phyloP scores from a whole-genome alignment of 257 asterid species.

The Scutellaria galericulata region DNA sequence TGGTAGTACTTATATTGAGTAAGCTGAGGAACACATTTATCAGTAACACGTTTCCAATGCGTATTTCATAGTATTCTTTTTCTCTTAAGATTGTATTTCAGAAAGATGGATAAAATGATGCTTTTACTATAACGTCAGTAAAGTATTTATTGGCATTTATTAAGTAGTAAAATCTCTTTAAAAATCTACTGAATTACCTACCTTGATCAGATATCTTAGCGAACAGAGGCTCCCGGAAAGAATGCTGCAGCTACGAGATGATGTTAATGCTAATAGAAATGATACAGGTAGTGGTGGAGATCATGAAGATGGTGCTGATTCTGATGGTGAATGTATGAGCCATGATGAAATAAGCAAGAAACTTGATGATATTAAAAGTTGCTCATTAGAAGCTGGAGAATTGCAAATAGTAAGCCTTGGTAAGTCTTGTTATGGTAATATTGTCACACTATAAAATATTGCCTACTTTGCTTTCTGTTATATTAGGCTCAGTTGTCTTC shows the following conservation, averaged over 20 bases:
- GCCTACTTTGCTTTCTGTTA: conserved; percentile 26
- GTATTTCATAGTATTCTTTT: not conserved
- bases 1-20: conserved; percentile 16
- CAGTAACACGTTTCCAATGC: not conserved
- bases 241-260: conserved; percentile 74
- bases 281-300: conserved; percentile 54
- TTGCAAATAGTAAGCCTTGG: conserved; percentile 77
- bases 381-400: conserved; percentile 67
- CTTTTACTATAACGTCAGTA: conserved; percentile 8
- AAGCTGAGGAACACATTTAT: conserved; percentile 13
- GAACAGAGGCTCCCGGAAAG: conserved; percentile 77
- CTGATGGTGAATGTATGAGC: conserved; percentile 53
- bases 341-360: conserved; percentile 59
- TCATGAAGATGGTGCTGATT: conserved; percentile 56
- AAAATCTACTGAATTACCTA: conserved; percentile 27
- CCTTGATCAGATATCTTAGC: conserved; percentile 73
- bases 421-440: conserved; percentile 41
- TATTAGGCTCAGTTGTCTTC: conserved; percentile 25
- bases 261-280: conserved; percentile 47
- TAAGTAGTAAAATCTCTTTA: conserved; percentile 19
- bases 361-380: conserved; percentile 61
- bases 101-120: conserved; percentile 20
- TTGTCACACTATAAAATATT: conserved; percentile 18
- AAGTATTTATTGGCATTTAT: conserved; percentile 7
- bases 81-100: conserved; percentile 21